Percentiles rank a stretch among this genome's conserved stretches.
Evolutionary conservation across 768 basidiomycete genomes (phyloP).

Genomic region (Hericium coralloides): DNA sequence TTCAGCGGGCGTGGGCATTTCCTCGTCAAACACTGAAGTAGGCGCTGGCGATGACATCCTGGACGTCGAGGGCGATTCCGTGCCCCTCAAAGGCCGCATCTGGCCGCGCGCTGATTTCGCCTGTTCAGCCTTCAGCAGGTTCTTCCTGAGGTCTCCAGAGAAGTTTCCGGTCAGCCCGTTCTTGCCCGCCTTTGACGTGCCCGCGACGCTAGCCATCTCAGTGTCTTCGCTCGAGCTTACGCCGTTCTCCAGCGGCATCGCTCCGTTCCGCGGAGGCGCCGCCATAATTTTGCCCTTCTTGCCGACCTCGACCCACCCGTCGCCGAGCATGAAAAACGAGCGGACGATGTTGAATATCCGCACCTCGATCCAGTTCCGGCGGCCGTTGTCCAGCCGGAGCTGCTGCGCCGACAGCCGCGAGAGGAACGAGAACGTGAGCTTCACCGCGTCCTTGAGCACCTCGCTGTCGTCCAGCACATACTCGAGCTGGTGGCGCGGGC

Average conservation of each 20-base stretch:
- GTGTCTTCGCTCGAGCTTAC: not conserved
- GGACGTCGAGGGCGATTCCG: constrained; percentile 39
- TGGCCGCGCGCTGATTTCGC: constrained; percentile 63
- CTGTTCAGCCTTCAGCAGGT: constrained; percentile 73
- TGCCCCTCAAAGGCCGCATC: constrained; percentile 38
- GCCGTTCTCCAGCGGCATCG: not conserved
- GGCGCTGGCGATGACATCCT: constrained; percentile 53
- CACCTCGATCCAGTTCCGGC: constrained; percentile 75
- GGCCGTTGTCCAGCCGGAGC: constrained; percentile 57
- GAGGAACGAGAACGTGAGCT: constrained; percentile 83
- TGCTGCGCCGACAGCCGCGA: constrained; percentile 89
- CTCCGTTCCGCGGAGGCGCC: not conserved
- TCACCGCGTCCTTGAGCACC: constrained; percentile 80
- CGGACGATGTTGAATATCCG: constrained; percentile 73
- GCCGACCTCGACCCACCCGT: constrained; percentile 8
- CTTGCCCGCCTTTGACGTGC: not conserved
- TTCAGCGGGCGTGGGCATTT: constrained; percentile 15
- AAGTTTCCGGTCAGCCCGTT: constrained; percentile 12
- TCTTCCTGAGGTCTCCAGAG: constrained; percentile 64
- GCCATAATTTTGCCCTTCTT: not conserved
- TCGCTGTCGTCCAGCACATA: constrained; percentile 65
- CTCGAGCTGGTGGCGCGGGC: constrained; percentile 72
- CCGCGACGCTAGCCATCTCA: not conserved
- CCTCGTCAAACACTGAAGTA: constrained; percentile 25
- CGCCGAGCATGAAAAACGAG: constrained; percentile 42